Percentiles rank a stretch among this genome's conserved stretches.
These are phyloP conservation scores for Lecanoromycetidae sp. DNA, from an alignment of 2,329 filamentous ascomycete species.

Conservation along the genomic window DNA sequence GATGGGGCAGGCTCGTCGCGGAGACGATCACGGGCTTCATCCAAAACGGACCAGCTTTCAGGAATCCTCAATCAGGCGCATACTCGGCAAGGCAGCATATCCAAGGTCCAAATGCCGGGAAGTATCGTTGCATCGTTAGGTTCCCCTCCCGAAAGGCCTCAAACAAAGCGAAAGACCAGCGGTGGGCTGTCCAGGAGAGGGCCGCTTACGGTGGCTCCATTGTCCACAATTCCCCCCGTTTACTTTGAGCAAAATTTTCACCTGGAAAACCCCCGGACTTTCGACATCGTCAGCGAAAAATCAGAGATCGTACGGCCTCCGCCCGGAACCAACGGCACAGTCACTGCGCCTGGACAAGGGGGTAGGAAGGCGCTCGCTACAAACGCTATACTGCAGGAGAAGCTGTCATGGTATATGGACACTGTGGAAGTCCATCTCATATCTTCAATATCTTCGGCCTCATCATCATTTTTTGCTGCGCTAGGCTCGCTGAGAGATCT, in stretches of 20 bases:
- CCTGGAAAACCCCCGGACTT: slow-evolving; percentile 88
- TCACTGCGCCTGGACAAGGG: slow-evolving; percentile 42
- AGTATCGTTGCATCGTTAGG: neutral
- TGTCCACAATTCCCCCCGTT: slow-evolving; percentile 83
- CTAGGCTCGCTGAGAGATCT: slow-evolving; percentile 81
- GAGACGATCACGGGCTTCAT: slow-evolving; percentile 5
- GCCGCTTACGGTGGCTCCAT: slow-evolving; percentile 62
- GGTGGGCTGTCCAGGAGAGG: slow-evolving; percentile 43
- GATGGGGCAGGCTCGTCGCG: slow-evolving; percentile 42
- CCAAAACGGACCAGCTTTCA: slow-evolving; percentile 4
- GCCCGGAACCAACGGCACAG: slow-evolving; percentile 46
- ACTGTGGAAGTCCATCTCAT: slow-evolving; percentile 96
- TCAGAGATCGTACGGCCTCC: slow-evolving; percentile 81
- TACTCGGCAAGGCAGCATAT: slow-evolving; percentile 9
- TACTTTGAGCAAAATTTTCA: slow-evolving; percentile 95
- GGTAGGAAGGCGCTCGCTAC: slow-evolving; percentile 78
- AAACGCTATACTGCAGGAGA: slow-evolving; percentile 95
- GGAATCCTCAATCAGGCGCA: neutral
- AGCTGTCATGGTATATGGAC: slow-evolving; percentile 99
- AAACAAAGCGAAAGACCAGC: slow-evolving; percentile 39
- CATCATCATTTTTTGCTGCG: slow-evolving; percentile 90
- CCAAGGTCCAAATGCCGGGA: neutral
- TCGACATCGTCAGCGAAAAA: slow-evolving; percentile 90
- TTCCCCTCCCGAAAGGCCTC: slow-evolving; percentile 38
- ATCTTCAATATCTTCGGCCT: slow-evolving; percentile 88